Evolutionary conservation across 176 grass and related monocot species (phyloP).

Genomic region (Musa schizocarpa): DNA sequence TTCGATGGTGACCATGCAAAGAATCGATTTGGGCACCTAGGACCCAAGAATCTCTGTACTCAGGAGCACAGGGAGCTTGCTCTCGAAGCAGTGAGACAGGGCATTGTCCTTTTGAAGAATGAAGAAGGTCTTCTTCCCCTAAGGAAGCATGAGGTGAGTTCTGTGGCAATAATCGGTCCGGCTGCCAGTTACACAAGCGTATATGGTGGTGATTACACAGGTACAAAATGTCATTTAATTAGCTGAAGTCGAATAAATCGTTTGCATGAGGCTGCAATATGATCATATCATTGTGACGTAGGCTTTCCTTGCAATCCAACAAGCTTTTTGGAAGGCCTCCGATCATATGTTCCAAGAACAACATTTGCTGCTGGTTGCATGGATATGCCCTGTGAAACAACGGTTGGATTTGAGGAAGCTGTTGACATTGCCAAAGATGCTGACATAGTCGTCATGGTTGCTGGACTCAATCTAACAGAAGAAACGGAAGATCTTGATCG

Average conservation of each 20-base stretch:
- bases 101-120: slow-evolving; percentile 83
- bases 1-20: slow-evolving; percentile 39
- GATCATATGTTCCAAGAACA: slow-evolving; percentile 42
- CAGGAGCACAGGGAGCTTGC: slow-evolving; percentile 74
- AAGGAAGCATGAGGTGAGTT: slow-evolving; percentile 40
- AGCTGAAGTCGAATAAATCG: not conserved
- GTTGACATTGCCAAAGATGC: slow-evolving; percentile 40
- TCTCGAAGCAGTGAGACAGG: slow-evolving; percentile 71
- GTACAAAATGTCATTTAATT: slow-evolving; percentile 18
- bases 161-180: slow-evolving; percentile 63
- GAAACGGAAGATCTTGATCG: slow-evolving; percentile 76
- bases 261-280: not conserved
- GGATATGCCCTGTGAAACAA: slow-evolving; percentile 43
- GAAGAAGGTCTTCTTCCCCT: slow-evolving; percentile 59
- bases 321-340: slow-evolving; percentile 56
- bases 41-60: slow-evolving; percentile 48
- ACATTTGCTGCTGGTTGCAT: slow-evolving; percentile 51
- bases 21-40: slow-evolving; percentile 39
- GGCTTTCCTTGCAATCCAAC: slow-evolving; percentile 50
- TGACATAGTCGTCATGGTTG: slow-evolving; percentile 58
- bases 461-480: slow-evolving; percentile 79
- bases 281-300: slow-evolving; percentile 24
- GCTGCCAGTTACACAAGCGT: slow-evolving; percentile 43
- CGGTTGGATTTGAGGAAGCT: slow-evolving; percentile 48
- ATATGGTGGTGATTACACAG: slow-evolving; percentile 79